These are phyloP conservation scores for Paecilomyces niveus DNA, from an alignment of 2,329 filamentous ascomycete genomes.

Conservation along the genomic window DNA sequence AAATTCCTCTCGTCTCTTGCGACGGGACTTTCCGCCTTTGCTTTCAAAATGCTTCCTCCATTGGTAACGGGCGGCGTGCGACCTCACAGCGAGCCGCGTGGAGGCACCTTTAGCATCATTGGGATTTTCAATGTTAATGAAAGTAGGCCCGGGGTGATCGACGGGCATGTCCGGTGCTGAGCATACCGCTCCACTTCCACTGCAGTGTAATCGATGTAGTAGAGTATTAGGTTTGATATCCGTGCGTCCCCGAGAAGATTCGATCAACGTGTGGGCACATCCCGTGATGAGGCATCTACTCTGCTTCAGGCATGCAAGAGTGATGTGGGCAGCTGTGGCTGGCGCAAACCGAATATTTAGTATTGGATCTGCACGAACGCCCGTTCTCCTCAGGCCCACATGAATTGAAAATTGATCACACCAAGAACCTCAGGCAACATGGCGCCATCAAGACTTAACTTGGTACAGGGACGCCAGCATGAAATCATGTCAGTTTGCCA, in stretches of 20 bases:
- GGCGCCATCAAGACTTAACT: too few relatives aligned
- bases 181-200: neutral
- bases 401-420: too few relatives aligned
- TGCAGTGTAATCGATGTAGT: neutral
- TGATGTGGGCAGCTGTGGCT: neutral
- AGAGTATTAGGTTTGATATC: neutral
- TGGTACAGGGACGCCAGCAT: too few relatives aligned
- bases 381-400: neutral
- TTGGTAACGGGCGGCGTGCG: slow-evolving; percentile 20
- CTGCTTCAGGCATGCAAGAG: neutral
- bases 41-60: slow-evolving; percentile 10
- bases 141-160: slow-evolving; percentile 4
- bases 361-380: neutral
- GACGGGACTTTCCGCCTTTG: neutral
- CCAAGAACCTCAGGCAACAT: too few relatives aligned
- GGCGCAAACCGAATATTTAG: neutral
- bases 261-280: neutral
- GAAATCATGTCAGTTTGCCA: too few relatives aligned
- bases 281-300: neutral
- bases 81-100: slow-evolving; percentile 16
- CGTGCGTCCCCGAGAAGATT: neutral
- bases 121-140: slow-evolving; percentile 19
- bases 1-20: slow-evolving; percentile 3
- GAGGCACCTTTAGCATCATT: slow-evolving; percentile 17
- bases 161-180: neutral